These are phyloP conservation scores for Solanum verrucosum DNA, from an alignment of 257 asterid species.

Conservation along the genomic window DNA sequence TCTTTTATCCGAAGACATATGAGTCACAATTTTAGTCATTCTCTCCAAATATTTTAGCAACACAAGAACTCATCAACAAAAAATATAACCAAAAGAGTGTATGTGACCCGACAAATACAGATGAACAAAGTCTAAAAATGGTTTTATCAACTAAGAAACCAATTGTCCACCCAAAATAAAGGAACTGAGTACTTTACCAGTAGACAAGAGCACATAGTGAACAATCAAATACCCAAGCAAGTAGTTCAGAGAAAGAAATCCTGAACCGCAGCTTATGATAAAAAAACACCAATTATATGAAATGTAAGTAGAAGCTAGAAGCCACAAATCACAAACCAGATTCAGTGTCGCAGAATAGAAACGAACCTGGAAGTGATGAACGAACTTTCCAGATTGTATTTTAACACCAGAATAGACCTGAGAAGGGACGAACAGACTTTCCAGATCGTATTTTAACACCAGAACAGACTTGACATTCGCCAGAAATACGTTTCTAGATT, in stretches of 20 bases:
- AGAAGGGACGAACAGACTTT: neutral
- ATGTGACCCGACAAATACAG: neutral
- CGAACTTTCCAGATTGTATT: neutral
- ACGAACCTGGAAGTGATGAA: neutral
- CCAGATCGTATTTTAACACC: no score
- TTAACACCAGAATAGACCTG: neutral
- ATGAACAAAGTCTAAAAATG: neutral
- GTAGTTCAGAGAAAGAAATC: neutral
- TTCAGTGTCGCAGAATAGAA: neutral
- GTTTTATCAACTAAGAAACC: neutral
- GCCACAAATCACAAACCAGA: neutral
- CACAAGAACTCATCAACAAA: neutral
- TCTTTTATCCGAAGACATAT: neutral
- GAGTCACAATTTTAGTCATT: neutral
- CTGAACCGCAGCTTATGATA: neutral
- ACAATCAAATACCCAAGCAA: neutral
- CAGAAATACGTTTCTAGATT: no score
- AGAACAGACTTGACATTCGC: neutral
- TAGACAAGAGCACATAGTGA: neutral
- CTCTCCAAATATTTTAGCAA: neutral
- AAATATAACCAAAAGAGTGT: neutral
- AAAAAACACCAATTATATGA: neutral
- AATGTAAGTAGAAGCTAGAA: neutral
- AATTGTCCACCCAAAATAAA: neutral
- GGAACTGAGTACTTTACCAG: neutral